Conservation (phyloP, 306 rosid species). For the Canavalia gladiata region DNA sequence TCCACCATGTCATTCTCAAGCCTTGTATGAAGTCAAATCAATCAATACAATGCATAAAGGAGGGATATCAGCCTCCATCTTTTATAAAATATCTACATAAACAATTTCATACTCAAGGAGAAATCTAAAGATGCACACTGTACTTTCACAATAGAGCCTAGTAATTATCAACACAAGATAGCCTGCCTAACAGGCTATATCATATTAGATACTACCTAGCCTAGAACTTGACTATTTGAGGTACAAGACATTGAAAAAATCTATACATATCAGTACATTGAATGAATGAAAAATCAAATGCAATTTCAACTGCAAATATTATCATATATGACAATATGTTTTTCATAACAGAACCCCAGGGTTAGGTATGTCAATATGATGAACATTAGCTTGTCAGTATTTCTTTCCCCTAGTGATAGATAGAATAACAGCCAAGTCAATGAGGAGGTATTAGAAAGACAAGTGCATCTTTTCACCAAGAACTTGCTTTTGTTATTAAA, state of each 20-base stretch:
- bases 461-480: constrained; percentile 27
- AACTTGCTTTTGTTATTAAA: constrained; percentile 42
- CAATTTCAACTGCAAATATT: background rate
- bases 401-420: constrained; percentile 2
- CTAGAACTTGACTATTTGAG: background rate
- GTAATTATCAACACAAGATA: background rate
- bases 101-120: constrained; percentile 4
- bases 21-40: background rate
- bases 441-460: constrained; percentile 21
- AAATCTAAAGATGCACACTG: background rate
- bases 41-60: background rate
- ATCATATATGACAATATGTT: background rate
- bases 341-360: background rate
- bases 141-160: background rate
- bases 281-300: constrained; percentile 3
- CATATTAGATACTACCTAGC: too few species aligned
- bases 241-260: background rate
- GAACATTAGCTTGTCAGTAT: background rate
- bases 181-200: background rate
- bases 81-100: background rate
- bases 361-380: background rate
- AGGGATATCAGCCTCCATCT: background rate
- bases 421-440: background rate
- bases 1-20: background rate
- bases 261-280: background rate